These are phyloP conservation scores for Phytophthora meadii DNA, from an alignment of 352 stramenopile species.

Conservation along the genomic window DNA sequence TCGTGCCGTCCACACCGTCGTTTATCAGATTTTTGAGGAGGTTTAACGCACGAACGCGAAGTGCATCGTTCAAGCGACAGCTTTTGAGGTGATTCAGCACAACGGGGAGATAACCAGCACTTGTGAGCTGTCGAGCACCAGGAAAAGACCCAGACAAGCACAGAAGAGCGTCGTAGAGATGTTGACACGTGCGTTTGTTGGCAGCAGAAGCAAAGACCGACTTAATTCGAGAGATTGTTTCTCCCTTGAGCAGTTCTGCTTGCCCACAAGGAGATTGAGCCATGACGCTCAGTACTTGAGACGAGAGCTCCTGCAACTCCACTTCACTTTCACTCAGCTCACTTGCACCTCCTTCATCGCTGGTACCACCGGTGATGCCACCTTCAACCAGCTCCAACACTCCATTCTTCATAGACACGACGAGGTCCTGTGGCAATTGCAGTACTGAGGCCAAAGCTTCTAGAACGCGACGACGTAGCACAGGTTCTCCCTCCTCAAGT, in stretches of 20 bases:
- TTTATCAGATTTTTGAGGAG: constrained; percentile 76
- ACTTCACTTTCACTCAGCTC: constrained; percentile 32
- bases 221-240: constrained; percentile 48
- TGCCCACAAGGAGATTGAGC: constrained; percentile 49
- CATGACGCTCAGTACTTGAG: constrained; percentile 64
- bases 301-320: constrained; percentile 63
- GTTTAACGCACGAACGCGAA: constrained; percentile 60
- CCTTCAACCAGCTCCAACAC: constrained; percentile 63
- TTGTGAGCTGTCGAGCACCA: constrained; percentile 57
- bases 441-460: constrained; percentile 57
- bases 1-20: constrained; percentile 61
- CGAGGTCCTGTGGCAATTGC: constrained; percentile 63
- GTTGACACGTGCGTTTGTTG: constrained; percentile 37
- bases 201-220: constrained; percentile 46
- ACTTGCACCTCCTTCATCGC: constrained; percentile 1
- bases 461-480: constrained; percentile 60
- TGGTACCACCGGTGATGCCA: constrained; percentile 15
- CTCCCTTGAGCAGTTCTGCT: constrained; percentile 46
- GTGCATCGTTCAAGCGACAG: constrained; percentile 29
- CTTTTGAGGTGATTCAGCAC: constrained; percentile 60
- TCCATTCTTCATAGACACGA: constrained; percentile 68
- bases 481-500: constrained; percentile 59
- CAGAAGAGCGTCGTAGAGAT: constrained; percentile 67
- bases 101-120: constrained; percentile 52
- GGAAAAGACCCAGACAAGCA: constrained; percentile 49